Evolutionary conservation across 176 grass and related monocot species (phyloP).

Genomic region (Echinochloa phyllopogon): DNA sequence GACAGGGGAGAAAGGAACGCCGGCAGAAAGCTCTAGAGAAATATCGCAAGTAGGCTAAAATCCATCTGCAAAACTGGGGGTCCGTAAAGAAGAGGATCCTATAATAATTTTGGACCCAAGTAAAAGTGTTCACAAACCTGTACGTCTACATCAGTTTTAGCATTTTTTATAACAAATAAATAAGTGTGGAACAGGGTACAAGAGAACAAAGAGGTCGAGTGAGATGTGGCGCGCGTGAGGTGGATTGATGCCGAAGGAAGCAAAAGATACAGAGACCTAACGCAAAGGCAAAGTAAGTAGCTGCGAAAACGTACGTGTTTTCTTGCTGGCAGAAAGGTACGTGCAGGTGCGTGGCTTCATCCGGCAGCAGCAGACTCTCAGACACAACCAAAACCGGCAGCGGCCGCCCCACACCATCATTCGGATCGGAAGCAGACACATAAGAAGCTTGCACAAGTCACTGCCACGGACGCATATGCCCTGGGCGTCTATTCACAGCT

Average conservation of each 20-base stretch:
- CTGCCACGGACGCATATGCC: constrained; percentile 7
- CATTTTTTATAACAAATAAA: background rate
- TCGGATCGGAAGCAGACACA: constrained; percentile 26
- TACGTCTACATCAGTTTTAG: background rate
- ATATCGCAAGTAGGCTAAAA: background rate
- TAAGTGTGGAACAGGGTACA: background rate
- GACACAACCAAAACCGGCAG: background rate
- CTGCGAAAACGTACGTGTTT: background rate
- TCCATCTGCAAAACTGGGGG: background rate
- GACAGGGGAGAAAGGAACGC: background rate
- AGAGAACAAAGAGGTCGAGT: background rate
- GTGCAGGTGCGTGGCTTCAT: constrained; percentile 8
- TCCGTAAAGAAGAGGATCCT: no score
- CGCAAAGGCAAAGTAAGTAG: background rate
- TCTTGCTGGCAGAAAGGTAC: constrained; percentile 24
- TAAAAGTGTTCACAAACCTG: background rate
- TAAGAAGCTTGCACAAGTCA: constrained; percentile 25
- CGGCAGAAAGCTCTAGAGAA: background rate
- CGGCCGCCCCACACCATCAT: constrained; percentile 23
- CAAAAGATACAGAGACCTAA: constrained; percentile 32
- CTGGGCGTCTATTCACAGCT: background rate
- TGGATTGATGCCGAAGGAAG: constrained; percentile 48
- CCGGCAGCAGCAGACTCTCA: background rate
- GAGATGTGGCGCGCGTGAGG: background rate
- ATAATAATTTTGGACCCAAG: background rate